Percentiles rank a stretch among this genome's conserved stretches.
Conservation (phyloP, 352 stramenopile species). For the Phytophthora fragariaefolia region DNA sequence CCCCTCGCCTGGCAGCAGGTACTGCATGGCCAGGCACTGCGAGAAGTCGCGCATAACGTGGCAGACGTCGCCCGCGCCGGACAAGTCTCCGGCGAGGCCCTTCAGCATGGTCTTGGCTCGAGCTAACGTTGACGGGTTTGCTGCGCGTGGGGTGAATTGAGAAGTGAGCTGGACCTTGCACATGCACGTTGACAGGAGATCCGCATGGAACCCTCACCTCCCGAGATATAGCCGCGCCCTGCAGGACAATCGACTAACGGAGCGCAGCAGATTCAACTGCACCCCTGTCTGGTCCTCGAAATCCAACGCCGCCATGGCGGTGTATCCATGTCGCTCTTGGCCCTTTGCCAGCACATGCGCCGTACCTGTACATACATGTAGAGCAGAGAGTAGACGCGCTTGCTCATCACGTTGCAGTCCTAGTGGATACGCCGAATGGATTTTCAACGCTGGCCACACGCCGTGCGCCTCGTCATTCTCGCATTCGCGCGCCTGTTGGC, state of each 20-base stretch:
- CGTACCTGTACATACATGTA: constrained; percentile 19
- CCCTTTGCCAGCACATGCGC: neutral
- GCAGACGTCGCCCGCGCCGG: constrained; percentile 63
- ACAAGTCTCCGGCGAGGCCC: constrained; percentile 56
- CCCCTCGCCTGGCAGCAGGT: constrained; percentile 52
- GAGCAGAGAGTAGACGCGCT: constrained; percentile 4
- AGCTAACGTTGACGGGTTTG: neutral
- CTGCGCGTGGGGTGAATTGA: constrained; percentile 7
- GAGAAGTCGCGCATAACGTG: constrained; percentile 47
- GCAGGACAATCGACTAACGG: constrained; percentile 15
- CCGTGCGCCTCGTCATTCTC: constrained; percentile 19
- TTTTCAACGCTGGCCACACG: constrained; percentile 17
- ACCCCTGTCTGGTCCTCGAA: constrained; percentile 20
- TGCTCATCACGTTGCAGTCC: constrained; percentile 22
- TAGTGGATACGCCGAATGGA: constrained; percentile 25
- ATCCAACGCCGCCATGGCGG: constrained; percentile 17
- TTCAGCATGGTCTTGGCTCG: constrained; percentile 59
- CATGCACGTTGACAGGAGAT: neutral
- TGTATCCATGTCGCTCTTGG: neutral
- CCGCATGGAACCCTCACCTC: neutral
- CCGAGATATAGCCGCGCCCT: constrained; percentile 10
- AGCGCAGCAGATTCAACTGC: constrained; percentile 10
- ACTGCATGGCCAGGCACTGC: constrained; percentile 41
- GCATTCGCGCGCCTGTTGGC: constrained; percentile 26
- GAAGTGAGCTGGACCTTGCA: constrained; percentile 4